These are phyloP conservation scores for Physcomitrellopsis africana DNA, from an alignment of 225 moss, liverwort and hornwort genomes.

Conservation along the genomic window DNA sequence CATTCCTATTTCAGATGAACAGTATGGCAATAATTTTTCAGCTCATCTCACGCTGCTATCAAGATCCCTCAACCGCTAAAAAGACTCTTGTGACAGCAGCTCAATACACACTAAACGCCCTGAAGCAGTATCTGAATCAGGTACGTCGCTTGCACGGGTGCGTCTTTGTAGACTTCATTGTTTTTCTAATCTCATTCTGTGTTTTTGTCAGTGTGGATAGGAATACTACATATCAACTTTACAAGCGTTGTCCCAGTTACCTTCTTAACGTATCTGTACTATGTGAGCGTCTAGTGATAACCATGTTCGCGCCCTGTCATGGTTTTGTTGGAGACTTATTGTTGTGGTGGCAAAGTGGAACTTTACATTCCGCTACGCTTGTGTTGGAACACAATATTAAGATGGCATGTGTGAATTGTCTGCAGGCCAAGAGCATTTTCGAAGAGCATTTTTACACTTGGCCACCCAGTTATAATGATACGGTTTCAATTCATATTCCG, in stretches of 20 bases:
- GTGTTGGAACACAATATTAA: too few relatives aligned
- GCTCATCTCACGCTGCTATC: constrained; percentile 52
- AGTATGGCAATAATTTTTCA: constrained; percentile 67
- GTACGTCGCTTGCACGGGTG: constrained; percentile 25
- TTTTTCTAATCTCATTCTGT: constrained; percentile 13
- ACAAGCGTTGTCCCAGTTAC: background rate
- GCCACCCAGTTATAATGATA: background rate
- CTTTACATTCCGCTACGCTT: background rate
- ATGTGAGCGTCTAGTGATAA: too few relatives aligned
- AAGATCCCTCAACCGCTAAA: constrained; percentile 32
- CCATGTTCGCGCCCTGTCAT: too few relatives aligned
- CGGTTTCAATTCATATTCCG: constrained; percentile 87
- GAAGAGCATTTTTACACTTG: too few relatives aligned
- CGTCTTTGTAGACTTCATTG: constrained; percentile 2
- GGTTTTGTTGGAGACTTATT: too few relatives aligned
- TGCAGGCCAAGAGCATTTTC: too few relatives aligned
- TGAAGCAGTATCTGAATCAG: constrained; percentile 47
- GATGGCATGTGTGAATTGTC: too few relatives aligned
- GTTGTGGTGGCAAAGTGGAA: background rate
- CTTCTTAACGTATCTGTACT: background rate
- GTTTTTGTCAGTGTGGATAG: constrained; percentile 13
- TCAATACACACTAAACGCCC: constrained; percentile 43
- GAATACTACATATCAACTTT: background rate
- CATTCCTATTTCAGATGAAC: constrained; percentile 50
- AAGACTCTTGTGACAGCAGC: constrained; percentile 47